Conservation (phyloP, 2,329 filamentous ascomycete species). For the Ceratocystis albifundus region DNA sequence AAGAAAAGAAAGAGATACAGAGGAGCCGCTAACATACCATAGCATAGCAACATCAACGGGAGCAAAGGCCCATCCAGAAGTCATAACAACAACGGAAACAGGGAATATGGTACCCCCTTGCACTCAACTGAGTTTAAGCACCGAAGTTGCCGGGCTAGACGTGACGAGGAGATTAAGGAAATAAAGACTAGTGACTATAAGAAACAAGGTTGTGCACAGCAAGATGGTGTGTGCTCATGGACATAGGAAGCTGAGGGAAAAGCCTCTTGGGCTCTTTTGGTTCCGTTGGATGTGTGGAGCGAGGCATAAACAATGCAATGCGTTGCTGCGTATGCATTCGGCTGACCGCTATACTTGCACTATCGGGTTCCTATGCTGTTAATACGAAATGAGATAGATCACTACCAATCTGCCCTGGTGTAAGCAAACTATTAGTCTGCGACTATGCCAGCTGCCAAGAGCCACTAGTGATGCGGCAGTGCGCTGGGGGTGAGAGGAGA, state of each 20-base stretch:
- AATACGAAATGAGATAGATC: not conserved
- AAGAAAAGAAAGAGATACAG: not conserved
- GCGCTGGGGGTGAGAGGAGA: too few species aligned
- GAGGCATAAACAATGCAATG: not conserved
- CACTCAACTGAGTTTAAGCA: not conserved
- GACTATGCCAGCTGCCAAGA: not conserved
- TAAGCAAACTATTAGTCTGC: not conserved
- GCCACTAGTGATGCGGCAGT: not conserved
- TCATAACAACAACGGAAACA: not conserved
- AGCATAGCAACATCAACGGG: not conserved
- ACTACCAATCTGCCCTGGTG: not conserved
- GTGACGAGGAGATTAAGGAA: conserved; percentile 5
- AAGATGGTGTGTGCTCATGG: not conserved
- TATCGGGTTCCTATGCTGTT: not conserved
- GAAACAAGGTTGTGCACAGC: not conserved
- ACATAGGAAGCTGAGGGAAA: not conserved
- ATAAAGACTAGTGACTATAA: not conserved
- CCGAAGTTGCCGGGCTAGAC: not conserved
- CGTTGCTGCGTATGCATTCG: not conserved
- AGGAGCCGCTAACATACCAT: not conserved
- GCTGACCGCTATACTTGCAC: not conserved
- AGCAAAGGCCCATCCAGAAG: not conserved
- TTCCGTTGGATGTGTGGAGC: not conserved
- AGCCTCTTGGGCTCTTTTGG: not conserved
- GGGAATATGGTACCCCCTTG: not conserved